Evolutionary conservation across 805 yeast genomes (phyloP).

Genomic region (Debaryomyces maramus): DNA sequence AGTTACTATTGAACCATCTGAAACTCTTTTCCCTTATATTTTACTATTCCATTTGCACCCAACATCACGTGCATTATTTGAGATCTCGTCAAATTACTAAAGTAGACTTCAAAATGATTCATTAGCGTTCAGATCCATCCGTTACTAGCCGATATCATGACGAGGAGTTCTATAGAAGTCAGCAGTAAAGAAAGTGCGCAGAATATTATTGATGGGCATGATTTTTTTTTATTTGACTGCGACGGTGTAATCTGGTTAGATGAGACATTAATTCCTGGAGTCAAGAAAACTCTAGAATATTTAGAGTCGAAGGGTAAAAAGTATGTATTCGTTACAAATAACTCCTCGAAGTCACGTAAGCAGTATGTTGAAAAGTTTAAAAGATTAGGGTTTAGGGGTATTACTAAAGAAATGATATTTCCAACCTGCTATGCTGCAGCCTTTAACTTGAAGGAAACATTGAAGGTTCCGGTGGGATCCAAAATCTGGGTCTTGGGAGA

Average conservation of each 20-base stretch:
- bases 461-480: slow-evolving; percentile 26
- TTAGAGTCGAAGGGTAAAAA: slow-evolving; percentile 24
- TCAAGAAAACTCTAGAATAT: slow-evolving; percentile 23
- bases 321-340: slow-evolving; percentile 38
- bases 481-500: slow-evolving; percentile 45
- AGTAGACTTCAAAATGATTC: too few species aligned
- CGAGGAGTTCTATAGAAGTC: slow-evolving; percentile 7
- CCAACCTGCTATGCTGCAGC: slow-evolving; percentile 43
- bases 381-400: slow-evolving; percentile 28
- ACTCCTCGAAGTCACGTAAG: slow-evolving; percentile 36
- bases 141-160: not conserved
- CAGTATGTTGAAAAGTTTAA: slow-evolving; percentile 33
- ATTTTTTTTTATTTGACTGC: slow-evolving; percentile 42
- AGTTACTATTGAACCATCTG: too few species aligned
- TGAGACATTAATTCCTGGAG: slow-evolving; percentile 33
- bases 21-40: too few species aligned
- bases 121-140: too few species aligned
- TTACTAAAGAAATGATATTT: slow-evolving; percentile 28
- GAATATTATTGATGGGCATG: slow-evolving; percentile 26
- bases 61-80: too few species aligned
- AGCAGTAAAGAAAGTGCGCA: slow-evolving; percentile 16
- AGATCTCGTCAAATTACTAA: too few species aligned
- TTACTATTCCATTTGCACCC: too few species aligned
- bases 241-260: slow-evolving; percentile 46
- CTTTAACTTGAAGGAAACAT: slow-evolving; percentile 20